phyloP scores from a whole-genome alignment of 805 yeast species.

The Pichia manshurica region DNA sequence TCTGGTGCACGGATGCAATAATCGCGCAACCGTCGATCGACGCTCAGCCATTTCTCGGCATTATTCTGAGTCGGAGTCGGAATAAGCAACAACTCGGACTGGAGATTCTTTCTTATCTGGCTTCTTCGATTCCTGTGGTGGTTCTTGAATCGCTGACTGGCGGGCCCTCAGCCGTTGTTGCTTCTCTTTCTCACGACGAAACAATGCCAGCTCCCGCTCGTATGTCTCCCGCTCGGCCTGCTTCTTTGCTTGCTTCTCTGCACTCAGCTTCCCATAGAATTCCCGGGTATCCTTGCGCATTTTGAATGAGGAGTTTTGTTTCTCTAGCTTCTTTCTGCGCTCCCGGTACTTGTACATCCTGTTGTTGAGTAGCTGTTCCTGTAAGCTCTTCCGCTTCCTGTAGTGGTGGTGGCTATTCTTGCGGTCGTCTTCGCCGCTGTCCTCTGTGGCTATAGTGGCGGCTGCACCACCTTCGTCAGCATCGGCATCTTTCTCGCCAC shows the following conservation, averaged over 20 bases:
- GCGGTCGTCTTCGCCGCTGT: conserved; percentile 18
- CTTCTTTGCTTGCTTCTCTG: conserved; percentile 22
- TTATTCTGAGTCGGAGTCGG: conserved; percentile 1
- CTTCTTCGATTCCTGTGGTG: too few species aligned
- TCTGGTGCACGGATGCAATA: conserved; percentile 2
- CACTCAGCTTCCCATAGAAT: conserved; percentile 30
- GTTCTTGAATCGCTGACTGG: too few species aligned
- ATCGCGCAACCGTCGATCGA: neutral
- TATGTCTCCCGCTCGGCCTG: neutral
- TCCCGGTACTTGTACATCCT: conserved; percentile 27
- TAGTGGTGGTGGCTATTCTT: neutral
- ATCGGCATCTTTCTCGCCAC: neutral
- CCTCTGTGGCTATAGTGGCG: neutral
- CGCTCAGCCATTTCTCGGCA: too few species aligned
- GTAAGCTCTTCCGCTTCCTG: conserved; percentile 33
- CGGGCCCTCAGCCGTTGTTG: neutral
- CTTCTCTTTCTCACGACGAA: conserved; percentile 1
- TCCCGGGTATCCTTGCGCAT: conserved; percentile 33
- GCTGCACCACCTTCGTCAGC: conserved; percentile 11
- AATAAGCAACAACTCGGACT: neutral
- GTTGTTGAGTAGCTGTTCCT: conserved; percentile 38
- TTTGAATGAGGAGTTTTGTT: conserved; percentile 38
- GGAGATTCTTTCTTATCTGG: too few species aligned
- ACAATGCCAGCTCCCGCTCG: conserved; percentile 2
- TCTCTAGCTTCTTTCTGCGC: conserved; percentile 30